Base-by-base conservation (phyloP, 2,329 filamentous ascomycete genomes). In the Zalaria obscura region DNA sequence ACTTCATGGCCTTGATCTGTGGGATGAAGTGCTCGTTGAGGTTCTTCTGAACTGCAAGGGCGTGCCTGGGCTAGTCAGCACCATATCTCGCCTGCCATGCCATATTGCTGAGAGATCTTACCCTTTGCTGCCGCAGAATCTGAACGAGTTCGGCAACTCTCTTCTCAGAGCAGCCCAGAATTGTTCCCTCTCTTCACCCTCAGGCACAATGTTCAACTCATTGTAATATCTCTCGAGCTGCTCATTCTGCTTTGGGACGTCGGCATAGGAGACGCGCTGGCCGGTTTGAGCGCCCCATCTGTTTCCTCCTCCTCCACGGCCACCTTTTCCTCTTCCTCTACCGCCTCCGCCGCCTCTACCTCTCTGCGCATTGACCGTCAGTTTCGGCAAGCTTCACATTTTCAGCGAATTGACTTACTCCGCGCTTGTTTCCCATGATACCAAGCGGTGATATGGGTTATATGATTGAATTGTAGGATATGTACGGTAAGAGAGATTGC, bases 71-170 rank as follows among this genome's bases (percentile, higher is more conserved):
- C 45, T 46, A 39, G 45, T 44, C 33, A 47, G 32, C 33, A 38
- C 40, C 31, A 35, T 38, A 38, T 18, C 18, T 18, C 18, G 18
- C 18, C 18, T 18, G 18, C 18, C 18, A 18, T 18, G 18, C 18
- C 18, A 18, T 18, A 18, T 18, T 18, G 18, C 18, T 18, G 18
- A 18, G 18, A 18, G 18, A 4, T 61, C 64, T 45, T 70, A 85
- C 80, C 85, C 84, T 71, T 89, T 93, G 37, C 87, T 95, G 32
- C 91, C 91, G 45, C 87, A 93, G 66, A 98, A 98, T 47, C 91
- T 79, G 69, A 96, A 98, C 63, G 88, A 95, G 67, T 95, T 96
- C 42, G 91, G 91, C 39, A 98, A 69, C 58, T 96, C 88, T 48
- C 80, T 76, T 55, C 78, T 76, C 59, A 96, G 68, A 1, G 83